Conservation (phyloP, 352 stramenopile genomes). For the Globisporangium okanoganense region DNA sequence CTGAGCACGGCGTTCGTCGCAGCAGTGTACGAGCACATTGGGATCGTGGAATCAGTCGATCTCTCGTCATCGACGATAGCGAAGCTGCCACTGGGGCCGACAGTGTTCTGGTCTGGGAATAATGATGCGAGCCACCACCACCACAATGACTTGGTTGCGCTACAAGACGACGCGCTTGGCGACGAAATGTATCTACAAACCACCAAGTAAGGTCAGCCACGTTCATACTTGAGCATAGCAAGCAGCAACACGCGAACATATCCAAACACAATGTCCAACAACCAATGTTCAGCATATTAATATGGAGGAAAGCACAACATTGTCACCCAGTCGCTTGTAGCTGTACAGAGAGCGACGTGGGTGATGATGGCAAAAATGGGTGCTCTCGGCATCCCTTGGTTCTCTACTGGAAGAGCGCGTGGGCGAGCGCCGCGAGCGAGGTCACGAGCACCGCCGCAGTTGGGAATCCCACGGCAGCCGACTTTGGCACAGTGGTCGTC, state of each 20-base stretch:
- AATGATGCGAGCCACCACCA: neutral
- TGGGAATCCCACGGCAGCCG: neutral
- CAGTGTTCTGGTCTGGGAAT: conserved; percentile 1
- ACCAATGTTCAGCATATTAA: neutral
- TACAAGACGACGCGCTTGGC: neutral
- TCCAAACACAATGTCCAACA: neutral
- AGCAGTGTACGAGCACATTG: conserved; percentile 40
- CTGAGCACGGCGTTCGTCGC: conserved; percentile 33
- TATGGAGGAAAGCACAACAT: neutral
- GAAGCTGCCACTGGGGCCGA: neutral
- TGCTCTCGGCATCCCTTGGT: neutral
- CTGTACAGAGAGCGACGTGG: neutral
- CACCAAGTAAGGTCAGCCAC: neutral
- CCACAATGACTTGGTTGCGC: neutral
- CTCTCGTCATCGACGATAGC: neutral
- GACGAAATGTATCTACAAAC: conserved; percentile 1
- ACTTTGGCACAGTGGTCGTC: neutral
- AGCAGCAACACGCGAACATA: neutral
- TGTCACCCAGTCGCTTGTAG: neutral
- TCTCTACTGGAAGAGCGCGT: conserved; percentile 5
- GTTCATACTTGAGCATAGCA: neutral
- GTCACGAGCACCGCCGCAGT: neutral
- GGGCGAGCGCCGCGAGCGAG: neutral
- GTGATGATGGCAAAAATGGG: neutral
- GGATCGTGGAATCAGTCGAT: conserved; percentile 17